A percentile compares a stretch with the other conserved stretches of the same genome.
These are phyloP conservation scores for Polyporus arcularius DNA, from an alignment of 768 basidiomycete genomes.

Conservation along the genomic window DNA sequence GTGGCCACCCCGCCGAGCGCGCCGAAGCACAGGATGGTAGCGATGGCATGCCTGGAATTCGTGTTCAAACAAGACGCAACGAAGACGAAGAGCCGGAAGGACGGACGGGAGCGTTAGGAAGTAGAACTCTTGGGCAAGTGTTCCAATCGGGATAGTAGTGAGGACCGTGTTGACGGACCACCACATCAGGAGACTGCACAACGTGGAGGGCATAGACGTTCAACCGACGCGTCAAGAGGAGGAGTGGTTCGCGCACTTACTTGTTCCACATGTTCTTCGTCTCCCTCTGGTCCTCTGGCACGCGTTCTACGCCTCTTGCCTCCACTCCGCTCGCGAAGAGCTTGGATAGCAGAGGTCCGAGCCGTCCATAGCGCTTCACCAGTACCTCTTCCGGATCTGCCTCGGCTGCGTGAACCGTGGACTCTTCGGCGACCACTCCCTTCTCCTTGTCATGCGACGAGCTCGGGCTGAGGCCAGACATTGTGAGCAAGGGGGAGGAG, in stretches of 20 bases:
- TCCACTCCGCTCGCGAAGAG: conserved; percentile 53
- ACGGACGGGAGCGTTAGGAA: conserved; percentile 49
- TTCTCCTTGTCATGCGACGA: conserved; percentile 28
- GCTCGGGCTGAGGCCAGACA: conserved; percentile 14
- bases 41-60: conserved; percentile 41
- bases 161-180: conserved; percentile 48
- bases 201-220: background rate
- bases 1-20: conserved; percentile 43
- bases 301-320: conserved; percentile 55
- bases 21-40: conserved; percentile 47
- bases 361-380: conserved; percentile 26
- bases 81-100: background rate
- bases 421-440: conserved; percentile 15
- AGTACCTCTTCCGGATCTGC: conserved; percentile 22
- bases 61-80: background rate
- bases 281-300: conserved; percentile 50
- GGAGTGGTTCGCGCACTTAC: conserved; percentile 26
- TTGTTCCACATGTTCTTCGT: conserved; percentile 47
- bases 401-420: conserved; percentile 12
- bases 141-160: conserved; percentile 52
- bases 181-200: conserved; percentile 45
- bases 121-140: conserved; percentile 48
- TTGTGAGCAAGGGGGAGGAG: conserved; percentile 14
- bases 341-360: conserved; percentile 29
- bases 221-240: conserved; percentile 5